These are phyloP conservation scores for Lactarius trivialis DNA, from an alignment of 768 basidiomycete species.

Conservation along the genomic window DNA sequence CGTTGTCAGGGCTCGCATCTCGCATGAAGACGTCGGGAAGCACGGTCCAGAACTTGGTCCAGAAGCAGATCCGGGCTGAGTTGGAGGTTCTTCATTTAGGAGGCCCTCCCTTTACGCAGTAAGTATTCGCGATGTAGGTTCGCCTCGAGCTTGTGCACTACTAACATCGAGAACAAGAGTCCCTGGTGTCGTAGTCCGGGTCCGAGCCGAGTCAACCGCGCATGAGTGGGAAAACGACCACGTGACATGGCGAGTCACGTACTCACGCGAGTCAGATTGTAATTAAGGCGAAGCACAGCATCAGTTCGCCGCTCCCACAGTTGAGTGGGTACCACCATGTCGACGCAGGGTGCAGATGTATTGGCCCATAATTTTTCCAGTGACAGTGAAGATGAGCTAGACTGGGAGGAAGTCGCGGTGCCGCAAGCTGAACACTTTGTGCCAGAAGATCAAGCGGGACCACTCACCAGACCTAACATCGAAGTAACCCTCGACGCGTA, in stretches of 20 bases:
- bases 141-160: no score
- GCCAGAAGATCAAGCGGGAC: constrained; percentile 22
- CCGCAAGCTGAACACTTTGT: constrained; percentile 2
- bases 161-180: neutral
- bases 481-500: constrained; percentile 65
- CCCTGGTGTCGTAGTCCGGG: neutral
- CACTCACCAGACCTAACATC: constrained; percentile 39
- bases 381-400: constrained; percentile 20
- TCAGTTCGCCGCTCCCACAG: neutral
- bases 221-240: neutral
- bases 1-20: neutral
- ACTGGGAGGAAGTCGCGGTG: constrained; percentile 23
- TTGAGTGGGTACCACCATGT: constrained; percentile 14
- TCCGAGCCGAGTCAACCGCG: no score
- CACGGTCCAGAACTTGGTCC: neutral
- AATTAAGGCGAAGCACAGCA: neutral
- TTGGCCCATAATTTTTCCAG: neutral
- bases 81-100: neutral
- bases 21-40: neutral
- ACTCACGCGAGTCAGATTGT: neutral
- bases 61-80: neutral
- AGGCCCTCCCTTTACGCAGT: no score
- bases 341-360: neutral
- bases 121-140: neutral
- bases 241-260: neutral